A percentile compares a stretch with the other conserved stretches of the same genome.
phyloP scores from a whole-genome alignment of 768 basidiomycete species.

The Flagelloscypha sp. region DNA sequence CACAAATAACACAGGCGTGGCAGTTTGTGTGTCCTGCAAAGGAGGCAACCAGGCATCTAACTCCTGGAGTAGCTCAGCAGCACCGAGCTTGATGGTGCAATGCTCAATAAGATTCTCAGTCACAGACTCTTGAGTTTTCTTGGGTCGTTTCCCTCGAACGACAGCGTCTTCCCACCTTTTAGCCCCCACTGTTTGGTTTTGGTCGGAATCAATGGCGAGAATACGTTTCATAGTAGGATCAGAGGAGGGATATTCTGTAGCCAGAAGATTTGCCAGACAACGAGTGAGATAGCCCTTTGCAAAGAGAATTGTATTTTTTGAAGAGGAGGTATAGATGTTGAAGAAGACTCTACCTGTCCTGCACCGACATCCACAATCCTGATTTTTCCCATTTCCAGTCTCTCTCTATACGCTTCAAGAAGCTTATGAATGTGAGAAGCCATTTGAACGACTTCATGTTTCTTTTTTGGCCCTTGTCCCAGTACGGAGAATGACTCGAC shows the following conservation, averaged over 20 bases:
- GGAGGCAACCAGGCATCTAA: too few species aligned
- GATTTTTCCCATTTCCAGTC: slow-evolving; percentile 12
- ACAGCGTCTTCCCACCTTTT: slow-evolving; percentile 36
- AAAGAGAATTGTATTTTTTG: slow-evolving; percentile 2
- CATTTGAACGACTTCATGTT: slow-evolving; percentile 65
- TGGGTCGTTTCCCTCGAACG: not conserved
- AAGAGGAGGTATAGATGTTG: slow-evolving; percentile 1
- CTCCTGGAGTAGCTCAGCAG: too few species aligned
- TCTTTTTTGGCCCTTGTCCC: slow-evolving; percentile 73
- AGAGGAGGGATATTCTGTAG: slow-evolving; percentile 19
- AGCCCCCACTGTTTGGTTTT: slow-evolving; percentile 52
- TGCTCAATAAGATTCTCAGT: too few species aligned
- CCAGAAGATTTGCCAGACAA: slow-evolving; percentile 21
- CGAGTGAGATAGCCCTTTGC: slow-evolving; percentile 59
- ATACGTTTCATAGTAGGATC: slow-evolving; percentile 31
- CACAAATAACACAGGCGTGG: slow-evolving; percentile 48
- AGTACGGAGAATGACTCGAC: slow-evolving; percentile 6
- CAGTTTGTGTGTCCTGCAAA: slow-evolving; percentile 1
- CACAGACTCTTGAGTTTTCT: too few species aligned
- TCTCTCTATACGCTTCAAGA: slow-evolving; percentile 18
- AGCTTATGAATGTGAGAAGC: slow-evolving; percentile 39
- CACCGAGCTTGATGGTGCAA: too few species aligned
- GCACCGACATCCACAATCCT: slow-evolving; percentile 69
- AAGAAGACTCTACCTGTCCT: slow-evolving; percentile 43
- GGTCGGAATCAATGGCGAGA: slow-evolving; percentile 60